Evolutionary conservation across 805 yeast genomes (phyloP), one percentile per base, ranked within the genome.

Genomic region (Pichia exigua): DNA sequence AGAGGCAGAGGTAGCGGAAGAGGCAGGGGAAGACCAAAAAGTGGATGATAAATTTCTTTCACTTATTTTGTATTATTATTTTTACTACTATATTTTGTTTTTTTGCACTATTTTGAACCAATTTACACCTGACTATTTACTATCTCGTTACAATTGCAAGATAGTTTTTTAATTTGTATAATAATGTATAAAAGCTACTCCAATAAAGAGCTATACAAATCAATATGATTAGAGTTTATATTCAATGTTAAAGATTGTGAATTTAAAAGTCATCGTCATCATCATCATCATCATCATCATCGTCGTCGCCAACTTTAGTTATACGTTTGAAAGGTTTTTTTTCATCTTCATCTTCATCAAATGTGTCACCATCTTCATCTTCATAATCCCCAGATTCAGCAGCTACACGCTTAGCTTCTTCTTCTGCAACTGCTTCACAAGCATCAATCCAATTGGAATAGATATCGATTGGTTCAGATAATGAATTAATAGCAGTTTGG

Each of bases 361-460:
- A 43, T 22, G 48, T 53, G 30, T 49, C 43, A 30, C 21, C 21
- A 9, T 15, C 40, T 11, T 49, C 52, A 40, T 35, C 48, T 15
- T 48, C 50, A 32, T 42, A 42, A 44, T 53, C 63, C 22, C 49
- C 54, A n/a, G 45, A 43, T n/a, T 51, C 56, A 20, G 42, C 51
- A 11, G 52, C 56, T 10, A 50, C 59, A 9, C 40, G 43, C 44
- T 58, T 57, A 10, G 55, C 60, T 45, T 61, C 65, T 71, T 84
- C 88, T 58, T 85, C 87, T 0, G 92, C 94, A 48, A 87, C 85
- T 35, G 87, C 89, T 61, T 86, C 95, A 69, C 92, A 87, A 1
- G 98, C 98, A 73, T 92, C 99, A 49, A 89, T 89, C 99, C 99
- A 92, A 66, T 92, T 98, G 46, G 95, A 85, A 65, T 92, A 92